A percentile compares a stretch with the other conserved stretches of the same genome.
Evolutionary conservation across 257 asterid species (phyloP).

Genomic region (Gentiana straminea): DNA sequence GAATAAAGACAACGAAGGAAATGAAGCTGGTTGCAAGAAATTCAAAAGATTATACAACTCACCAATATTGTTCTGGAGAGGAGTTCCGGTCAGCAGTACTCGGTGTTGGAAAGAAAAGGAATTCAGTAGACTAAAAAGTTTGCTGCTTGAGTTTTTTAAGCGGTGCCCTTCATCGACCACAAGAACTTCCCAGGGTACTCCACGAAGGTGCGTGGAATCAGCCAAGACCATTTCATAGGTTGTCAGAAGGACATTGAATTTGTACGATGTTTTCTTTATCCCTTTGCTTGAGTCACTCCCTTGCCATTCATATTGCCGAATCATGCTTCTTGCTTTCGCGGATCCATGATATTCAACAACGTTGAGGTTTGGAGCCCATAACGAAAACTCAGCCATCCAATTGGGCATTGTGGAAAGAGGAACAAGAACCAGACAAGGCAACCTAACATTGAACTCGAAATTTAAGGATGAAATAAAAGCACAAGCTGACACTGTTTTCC

Average conservation of each 20-base stretch:
- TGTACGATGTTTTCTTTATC: constrained; percentile 50
- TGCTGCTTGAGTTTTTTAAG: constrained; percentile 75
- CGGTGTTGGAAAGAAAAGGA: constrained; percentile 90
- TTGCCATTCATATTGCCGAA: constrained; percentile 96
- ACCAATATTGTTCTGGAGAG: constrained; percentile 94
- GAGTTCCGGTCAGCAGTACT: constrained; percentile 90
- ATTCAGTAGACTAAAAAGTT: constrained; percentile 81
- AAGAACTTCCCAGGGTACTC: constrained; percentile 98
- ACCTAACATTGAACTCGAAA: constrained; percentile 65
- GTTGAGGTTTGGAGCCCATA: constrained; percentile 94
- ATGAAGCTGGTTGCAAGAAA: constrained; percentile 81
- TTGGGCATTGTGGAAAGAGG: constrained; percentile 99
- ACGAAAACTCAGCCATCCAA: constrained; percentile 93
- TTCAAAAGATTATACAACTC: constrained; percentile 96
- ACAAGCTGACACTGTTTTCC: constrained; percentile 92
- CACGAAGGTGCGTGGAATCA: constrained; percentile 73
- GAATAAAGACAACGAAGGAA: constrained; percentile 83
- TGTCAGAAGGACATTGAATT: constrained; percentile 84
- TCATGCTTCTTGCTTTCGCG: constrained; percentile 61
- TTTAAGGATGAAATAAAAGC: constrained; percentile 82
- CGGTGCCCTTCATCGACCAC: constrained; percentile 99
- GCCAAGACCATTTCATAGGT: constrained; percentile 97
- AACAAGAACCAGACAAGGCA: constrained; percentile 91
- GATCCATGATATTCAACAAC: constrained; percentile 96
- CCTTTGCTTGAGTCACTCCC: constrained; percentile 34